Conservation (phyloP, 176 grass and related monocot species). For the Oryza brachyantha region DNA sequence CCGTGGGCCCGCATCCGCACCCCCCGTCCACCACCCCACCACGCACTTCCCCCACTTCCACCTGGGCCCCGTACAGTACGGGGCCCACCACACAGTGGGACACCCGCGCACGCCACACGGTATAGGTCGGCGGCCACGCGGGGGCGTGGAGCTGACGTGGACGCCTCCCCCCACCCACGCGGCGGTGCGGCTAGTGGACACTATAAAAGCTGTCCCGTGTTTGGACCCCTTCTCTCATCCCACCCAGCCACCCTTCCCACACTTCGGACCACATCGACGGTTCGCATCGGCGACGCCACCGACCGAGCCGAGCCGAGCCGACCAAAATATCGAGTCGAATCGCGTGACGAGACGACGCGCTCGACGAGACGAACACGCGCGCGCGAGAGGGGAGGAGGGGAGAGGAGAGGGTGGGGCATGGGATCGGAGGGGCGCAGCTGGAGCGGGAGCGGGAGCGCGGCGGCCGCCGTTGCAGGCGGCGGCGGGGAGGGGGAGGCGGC, state of each 20-base stretch:
- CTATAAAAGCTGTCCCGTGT: slow-evolving; percentile 24
- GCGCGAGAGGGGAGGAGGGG: neutral
- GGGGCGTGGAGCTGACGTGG: neutral
- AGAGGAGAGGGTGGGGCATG: slow-evolving; percentile 20
- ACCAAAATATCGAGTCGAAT: neutral
- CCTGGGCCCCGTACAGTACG: fast-evolving
- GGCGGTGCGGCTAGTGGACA: neutral
- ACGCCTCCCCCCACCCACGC: neutral
- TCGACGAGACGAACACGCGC: neutral
- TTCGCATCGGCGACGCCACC: neutral
- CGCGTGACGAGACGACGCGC: neutral
- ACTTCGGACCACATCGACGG: neutral
- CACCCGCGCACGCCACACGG: neutral
- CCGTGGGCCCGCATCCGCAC: neutral
- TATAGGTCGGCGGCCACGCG: neutral
- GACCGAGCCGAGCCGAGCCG: no score
- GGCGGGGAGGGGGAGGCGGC: slow-evolving; percentile 12
- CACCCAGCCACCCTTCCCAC: neutral
- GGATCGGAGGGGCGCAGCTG: slow-evolving; percentile 48
- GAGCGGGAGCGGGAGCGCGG: no score
- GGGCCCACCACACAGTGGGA: neutral
- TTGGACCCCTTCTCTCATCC: neutral
- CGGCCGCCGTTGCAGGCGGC: neutral
- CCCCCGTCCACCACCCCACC: neutral
- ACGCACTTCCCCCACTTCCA: neutral